A percentile compares a stretch with the other conserved stretches of the same genome.
These are phyloP conservation scores for Aurantiochytrium sp. DNA, from an alignment of 108 stramenopile species.

Conservation along the genomic window DNA sequence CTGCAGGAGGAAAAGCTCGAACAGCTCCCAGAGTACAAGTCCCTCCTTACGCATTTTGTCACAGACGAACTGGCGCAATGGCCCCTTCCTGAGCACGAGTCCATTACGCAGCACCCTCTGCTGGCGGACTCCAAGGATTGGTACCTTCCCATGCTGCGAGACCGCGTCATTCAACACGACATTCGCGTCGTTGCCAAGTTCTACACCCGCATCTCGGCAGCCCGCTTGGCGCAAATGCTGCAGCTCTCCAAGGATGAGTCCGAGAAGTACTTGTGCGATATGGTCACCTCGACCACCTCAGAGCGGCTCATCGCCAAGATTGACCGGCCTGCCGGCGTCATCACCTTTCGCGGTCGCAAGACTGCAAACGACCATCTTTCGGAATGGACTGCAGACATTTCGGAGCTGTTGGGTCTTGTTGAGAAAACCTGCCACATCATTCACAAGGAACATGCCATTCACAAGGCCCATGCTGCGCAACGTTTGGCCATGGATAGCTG, in stretches of 20 bases:
- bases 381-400: slow-evolving; percentile 87
- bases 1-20: slow-evolving; percentile 62
- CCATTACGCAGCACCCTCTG: background rate
- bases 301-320: slow-evolving; percentile 78
- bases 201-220: slow-evolving; percentile 76
- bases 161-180: slow-evolving; percentile 93
- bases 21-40: slow-evolving; percentile 25
- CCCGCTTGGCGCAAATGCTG: slow-evolving; percentile 76
- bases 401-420: slow-evolving; percentile 74
- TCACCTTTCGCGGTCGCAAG: slow-evolving; percentile 65
- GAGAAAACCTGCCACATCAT: slow-evolving; percentile 92
- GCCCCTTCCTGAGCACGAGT: background rate
- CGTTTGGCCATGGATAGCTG: background rate
- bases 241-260: slow-evolving; percentile 56
- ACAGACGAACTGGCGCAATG: background rate
- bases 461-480: background rate
- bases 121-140: slow-evolving; percentile 1
- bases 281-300: slow-evolving; percentile 63
- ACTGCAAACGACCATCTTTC: slow-evolving; percentile 70
- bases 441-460: slow-evolving; percentile 77
- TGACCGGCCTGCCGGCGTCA: slow-evolving; percentile 84
- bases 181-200: slow-evolving; percentile 72
- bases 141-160: slow-evolving; percentile 54
- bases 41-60: background rate
- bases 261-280: slow-evolving; percentile 69